Evolutionary conservation across 768 basidiomycete species (phyloP), one percentile per base, ranked within the genome.

Genomic region (Clavulina sp.): DNA sequence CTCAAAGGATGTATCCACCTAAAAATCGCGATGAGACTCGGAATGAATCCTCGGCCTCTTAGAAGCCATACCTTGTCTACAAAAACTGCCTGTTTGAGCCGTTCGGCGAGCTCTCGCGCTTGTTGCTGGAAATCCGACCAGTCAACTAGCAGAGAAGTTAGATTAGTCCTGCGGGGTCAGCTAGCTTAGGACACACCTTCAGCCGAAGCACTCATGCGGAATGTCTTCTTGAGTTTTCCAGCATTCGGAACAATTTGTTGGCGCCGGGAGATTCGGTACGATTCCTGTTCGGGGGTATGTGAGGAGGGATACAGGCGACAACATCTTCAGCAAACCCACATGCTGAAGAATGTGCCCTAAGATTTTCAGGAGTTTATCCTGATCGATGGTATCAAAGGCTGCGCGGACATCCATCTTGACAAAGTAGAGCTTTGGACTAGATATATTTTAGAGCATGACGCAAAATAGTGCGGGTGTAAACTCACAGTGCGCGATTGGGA

Each of bases 351-450:
- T 60, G 2, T 76, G 66, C 6, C 74, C 71, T 26, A 97, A 64
- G 33, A 99, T 85, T 34, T 75, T 70, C 30, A 97, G 65, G 41
- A 99, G 66, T 59, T 81, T 91, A 5, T 75, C 71, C 63, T 97
- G 95, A 31, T 88, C 80, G 53, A 97, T 97, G 0, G 84, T 88
- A 65, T 99, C 95, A 69, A 96, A 99, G 58, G 91, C 95, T 4
- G 93, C 81, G 55, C 83, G 83, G 18, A 97, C 89, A 61, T 99
- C 95, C 24, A 95, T 77, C 64, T 99, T 99, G 48, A 91, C 92
- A 59, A 99, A 93, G 64, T 91, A 97, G 4, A 97, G 65, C 56
- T 78, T 78, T 0, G 92, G 88, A 33, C 92, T 93, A 49, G n/a
- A n/a, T n/a, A n/a, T n/a, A n/a, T n/a, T n/a, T n/a, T n/a, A n/a